These are phyloP conservation scores for Cyberlindnera suaveolens DNA, from an alignment of 805 yeast species.

Conservation along the genomic window DNA sequence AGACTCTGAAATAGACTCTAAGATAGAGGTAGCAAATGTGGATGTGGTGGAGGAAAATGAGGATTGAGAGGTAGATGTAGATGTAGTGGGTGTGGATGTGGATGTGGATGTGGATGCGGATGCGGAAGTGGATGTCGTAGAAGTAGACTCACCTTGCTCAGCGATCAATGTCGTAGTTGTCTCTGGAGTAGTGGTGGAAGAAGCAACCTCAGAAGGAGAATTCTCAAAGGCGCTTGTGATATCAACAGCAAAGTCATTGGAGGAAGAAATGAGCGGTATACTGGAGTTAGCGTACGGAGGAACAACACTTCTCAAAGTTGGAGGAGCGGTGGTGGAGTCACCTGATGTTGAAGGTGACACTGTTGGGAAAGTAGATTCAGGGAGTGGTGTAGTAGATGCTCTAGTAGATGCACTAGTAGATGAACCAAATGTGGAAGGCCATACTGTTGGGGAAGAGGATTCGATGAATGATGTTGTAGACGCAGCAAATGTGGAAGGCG, in stretches of 20 bases:
- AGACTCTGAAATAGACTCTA: too few species aligned
- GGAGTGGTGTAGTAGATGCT: not conserved
- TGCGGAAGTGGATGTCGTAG: slow-evolving; percentile 1
- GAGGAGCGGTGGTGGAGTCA: not conserved
- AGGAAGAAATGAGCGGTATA: not conserved
- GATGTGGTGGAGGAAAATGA: slow-evolving; percentile 5
- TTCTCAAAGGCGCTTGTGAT: not conserved
- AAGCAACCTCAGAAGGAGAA: not conserved
- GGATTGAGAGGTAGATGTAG: slow-evolving; percentile 6
- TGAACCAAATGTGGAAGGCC: not conserved
- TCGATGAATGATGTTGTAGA: not conserved
- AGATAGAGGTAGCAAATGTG: slow-evolving; percentile 1
- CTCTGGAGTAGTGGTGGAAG: slow-evolving; percentile 3
- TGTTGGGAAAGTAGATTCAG: not conserved
- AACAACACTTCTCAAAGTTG: not conserved
- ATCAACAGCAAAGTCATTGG: not conserved
- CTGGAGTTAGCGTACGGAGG: not conserved
- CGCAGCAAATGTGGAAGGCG: not conserved
- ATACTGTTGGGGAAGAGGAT: not conserved
- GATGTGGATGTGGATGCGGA: too few species aligned
- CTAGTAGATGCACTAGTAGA: not conserved
- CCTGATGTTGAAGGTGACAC: not conserved
- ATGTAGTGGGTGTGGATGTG: slow-evolving; percentile 3
- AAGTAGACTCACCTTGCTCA: not conserved
- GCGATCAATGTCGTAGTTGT: not conserved